Evolutionary conservation across 1,284 basidiomycete species (phyloP).

Genomic region (Takashimella tepidaria): DNA sequence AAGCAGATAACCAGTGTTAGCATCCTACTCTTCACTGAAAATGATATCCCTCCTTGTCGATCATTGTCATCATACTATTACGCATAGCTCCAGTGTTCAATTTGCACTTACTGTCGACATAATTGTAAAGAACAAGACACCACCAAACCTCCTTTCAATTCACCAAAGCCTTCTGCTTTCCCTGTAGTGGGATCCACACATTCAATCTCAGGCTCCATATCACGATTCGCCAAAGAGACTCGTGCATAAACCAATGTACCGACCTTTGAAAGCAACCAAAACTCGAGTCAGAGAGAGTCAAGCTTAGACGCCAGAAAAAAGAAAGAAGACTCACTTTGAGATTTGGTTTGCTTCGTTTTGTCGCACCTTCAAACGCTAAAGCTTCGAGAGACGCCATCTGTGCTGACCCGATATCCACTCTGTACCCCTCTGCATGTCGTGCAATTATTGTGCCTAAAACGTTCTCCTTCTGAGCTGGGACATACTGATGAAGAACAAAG

Average conservation of each 20-base stretch:
- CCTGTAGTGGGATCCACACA: conserved; percentile 51
- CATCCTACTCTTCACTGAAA: too few relatives aligned
- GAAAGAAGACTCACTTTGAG: conserved; percentile 44
- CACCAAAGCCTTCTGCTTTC: conserved; percentile 51
- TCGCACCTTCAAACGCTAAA: conserved; percentile 54
- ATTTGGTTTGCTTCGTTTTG: conserved; percentile 52
- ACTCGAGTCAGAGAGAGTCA: background rate
- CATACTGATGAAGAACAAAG: conserved; percentile 48
- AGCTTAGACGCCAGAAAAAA: background rate
- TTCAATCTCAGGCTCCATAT: conserved; percentile 53
- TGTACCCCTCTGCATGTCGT: conserved; percentile 51
- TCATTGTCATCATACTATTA: too few relatives aligned
- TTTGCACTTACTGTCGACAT: conserved; percentile 38
- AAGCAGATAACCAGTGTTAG: too few relatives aligned
- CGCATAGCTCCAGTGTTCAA: too few relatives aligned
- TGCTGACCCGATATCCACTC: conserved; percentile 51
- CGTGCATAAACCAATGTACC: conserved; percentile 52
- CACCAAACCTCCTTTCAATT: conserved; percentile 49
- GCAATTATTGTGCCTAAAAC: conserved; percentile 52
- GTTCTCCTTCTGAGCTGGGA: conserved; percentile 48
- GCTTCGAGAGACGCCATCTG: conserved; percentile 50
- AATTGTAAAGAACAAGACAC: conserved; percentile 40
- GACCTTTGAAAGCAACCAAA: conserved; percentile 35
- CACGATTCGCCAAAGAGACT: conserved; percentile 49
- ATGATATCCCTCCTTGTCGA: too few relatives aligned